Evolutionary conservation across 306 rosid species (phyloP).

Genomic region (Citrullus amarus): DNA sequence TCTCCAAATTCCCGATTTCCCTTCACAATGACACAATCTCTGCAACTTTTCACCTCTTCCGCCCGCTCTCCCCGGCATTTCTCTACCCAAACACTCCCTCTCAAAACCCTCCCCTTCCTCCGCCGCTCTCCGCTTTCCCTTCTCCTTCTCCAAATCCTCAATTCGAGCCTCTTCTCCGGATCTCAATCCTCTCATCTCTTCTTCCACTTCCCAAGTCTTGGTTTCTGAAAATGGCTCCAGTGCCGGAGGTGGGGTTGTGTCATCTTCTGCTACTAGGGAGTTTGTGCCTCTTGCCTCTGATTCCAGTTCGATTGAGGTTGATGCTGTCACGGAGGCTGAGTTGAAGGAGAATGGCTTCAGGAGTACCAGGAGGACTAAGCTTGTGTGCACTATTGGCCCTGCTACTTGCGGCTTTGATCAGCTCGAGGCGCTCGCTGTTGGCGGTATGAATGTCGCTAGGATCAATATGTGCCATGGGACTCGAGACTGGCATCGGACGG

Average conservation of each 20-base stretch:
- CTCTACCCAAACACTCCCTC: constrained; percentile 9
- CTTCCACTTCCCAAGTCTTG: constrained; percentile 19
- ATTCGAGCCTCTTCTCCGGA: constrained; percentile 35
- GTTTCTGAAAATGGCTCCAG: constrained; percentile 33
- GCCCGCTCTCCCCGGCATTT: constrained; percentile 16
- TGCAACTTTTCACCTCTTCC: constrained; percentile 37
- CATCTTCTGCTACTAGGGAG: constrained; percentile 2
- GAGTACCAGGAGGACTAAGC: constrained; percentile 78
- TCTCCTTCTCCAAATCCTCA: constrained; percentile 12
- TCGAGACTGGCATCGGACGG: constrained; percentile 69
- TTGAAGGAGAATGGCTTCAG: constrained; percentile 82
- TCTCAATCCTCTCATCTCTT: constrained; percentile 21
- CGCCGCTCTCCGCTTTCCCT: constrained; percentile 19
- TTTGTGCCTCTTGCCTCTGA: constrained; percentile 1
- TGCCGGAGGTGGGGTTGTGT: constrained; percentile 17
- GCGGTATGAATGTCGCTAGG: constrained; percentile 95
- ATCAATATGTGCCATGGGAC: constrained; percentile 97
- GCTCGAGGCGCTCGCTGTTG: constrained; percentile 85
- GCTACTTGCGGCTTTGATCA: constrained; percentile 65
- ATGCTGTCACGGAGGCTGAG: constrained; percentile 71
- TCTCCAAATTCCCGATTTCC: not conserved
- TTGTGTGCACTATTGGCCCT: constrained; percentile 88
- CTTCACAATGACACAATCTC: constrained; percentile 52
- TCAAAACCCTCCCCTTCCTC: constrained; percentile 9
- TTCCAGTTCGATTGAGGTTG: constrained; percentile 61